Percentiles rank a stretch among this genome's conserved stretches.
Evolutionary conservation across 2,329 filamentous ascomycete genomes (phyloP).

Genomic region (Lojkania enalia): DNA sequence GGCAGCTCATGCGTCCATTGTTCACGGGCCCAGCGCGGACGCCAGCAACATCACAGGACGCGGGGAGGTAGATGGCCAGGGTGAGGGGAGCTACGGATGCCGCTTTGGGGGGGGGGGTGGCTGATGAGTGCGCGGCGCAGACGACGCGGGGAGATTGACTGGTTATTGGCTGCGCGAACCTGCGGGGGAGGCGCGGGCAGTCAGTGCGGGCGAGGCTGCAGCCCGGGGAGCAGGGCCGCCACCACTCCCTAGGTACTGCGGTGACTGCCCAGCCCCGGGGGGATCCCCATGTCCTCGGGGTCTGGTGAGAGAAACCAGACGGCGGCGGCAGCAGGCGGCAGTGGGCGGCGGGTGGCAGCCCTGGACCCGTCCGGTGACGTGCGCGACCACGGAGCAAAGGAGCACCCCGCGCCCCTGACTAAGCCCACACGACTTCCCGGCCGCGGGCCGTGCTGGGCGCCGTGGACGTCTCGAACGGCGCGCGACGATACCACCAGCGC

Average conservation of each 20-base stretch:
- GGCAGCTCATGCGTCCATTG: slow-evolving; percentile 22
- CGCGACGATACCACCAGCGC: neutral
- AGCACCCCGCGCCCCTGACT: slow-evolving; percentile 1
- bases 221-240: neutral
- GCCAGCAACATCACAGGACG: slow-evolving; percentile 12
- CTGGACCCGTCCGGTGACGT: slow-evolving; percentile 3
- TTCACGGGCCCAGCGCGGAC: slow-evolving; percentile 10
- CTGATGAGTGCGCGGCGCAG: slow-evolving; percentile 17
- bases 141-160: slow-evolving; percentile 7
- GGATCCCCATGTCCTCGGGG: no score
- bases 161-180: slow-evolving; percentile 6
- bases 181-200: slow-evolving; percentile 8
- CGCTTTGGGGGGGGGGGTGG: no score
- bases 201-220: neutral
- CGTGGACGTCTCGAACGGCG: neutral
- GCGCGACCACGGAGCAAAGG: slow-evolving; percentile 2
- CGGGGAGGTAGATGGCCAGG: slow-evolving; percentile 6
- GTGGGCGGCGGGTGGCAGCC: neutral
- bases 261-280: no score
- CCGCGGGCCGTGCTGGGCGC: no score
- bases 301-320: no score
- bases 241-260: no score
- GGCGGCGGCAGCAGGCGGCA: no score
- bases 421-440: neutral
- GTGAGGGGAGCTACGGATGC: slow-evolving; percentile 11